These are phyloP conservation scores for Obba rivulosa DNA, from an alignment of 768 basidiomycete genomes.

Conservation along the genomic window DNA sequence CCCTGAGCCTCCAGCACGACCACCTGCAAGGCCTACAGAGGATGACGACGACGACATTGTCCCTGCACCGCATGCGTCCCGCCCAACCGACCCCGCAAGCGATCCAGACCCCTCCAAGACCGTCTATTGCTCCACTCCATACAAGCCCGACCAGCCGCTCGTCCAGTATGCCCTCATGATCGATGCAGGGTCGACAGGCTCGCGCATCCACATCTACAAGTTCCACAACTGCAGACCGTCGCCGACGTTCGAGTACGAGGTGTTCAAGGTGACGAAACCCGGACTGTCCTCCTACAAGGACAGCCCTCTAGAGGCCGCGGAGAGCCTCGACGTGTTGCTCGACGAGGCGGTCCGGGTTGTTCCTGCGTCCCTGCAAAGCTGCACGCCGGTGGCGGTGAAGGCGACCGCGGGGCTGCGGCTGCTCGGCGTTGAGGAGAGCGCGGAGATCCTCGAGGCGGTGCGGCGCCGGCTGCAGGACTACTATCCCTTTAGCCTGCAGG, in stretches of 20 bases:
- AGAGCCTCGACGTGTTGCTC: slow-evolving; percentile 71
- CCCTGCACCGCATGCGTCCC: slow-evolving; percentile 8
- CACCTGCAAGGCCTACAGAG: not conserved
- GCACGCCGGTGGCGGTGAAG: slow-evolving; percentile 88
- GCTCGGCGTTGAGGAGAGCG: slow-evolving; percentile 55
- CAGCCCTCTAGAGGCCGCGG: slow-evolving; percentile 65
- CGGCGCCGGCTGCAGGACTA: slow-evolving; percentile 44
- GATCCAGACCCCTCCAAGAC: slow-evolving; percentile 75
- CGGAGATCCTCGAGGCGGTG: slow-evolving; percentile 74
- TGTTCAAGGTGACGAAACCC: slow-evolving; percentile 77
- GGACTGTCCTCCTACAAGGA: slow-evolving; percentile 67
- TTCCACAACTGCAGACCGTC: slow-evolving; percentile 85
- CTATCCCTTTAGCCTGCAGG: slow-evolving; percentile 67
- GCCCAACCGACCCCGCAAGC: slow-evolving; percentile 57
- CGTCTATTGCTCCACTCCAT: slow-evolving; percentile 59
- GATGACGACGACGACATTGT: slow-evolving; percentile 14
- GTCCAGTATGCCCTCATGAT: slow-evolving; percentile 96
- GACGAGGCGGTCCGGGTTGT: slow-evolving; percentile 78
- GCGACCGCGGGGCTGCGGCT: slow-evolving; percentile 87
- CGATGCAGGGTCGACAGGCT: slow-evolving; percentile 97
- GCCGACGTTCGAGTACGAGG: slow-evolving; percentile 86
- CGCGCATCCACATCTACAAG: slow-evolving; percentile 97
- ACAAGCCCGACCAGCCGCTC: slow-evolving; percentile 44
- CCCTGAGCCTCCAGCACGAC: slow-evolving; percentile 2
- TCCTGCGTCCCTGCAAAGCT: slow-evolving; percentile 55